Conservation (phyloP, 164 flowering plant genomes). For the Tetracentron sinense region DNA sequence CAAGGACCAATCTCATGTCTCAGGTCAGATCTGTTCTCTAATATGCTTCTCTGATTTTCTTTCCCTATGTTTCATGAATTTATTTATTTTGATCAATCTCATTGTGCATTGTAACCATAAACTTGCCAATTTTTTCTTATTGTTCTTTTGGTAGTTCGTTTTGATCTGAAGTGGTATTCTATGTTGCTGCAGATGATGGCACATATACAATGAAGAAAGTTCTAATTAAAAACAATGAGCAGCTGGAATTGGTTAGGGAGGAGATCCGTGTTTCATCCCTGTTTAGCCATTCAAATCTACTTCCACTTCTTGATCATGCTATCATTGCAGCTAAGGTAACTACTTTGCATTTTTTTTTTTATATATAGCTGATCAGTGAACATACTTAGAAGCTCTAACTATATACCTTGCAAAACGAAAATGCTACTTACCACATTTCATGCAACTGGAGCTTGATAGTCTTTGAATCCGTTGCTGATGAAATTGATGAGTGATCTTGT, state of each 20-base stretch:
- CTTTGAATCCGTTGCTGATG: too few relatives aligned
- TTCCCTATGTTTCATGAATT: constrained; percentile 1
- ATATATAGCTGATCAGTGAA: background rate
- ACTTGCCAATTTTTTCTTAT: background rate
- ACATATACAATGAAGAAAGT: constrained; percentile 94
- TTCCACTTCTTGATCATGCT: constrained; percentile 97
- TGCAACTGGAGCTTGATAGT: too few relatives aligned
- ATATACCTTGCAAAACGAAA: too few relatives aligned
- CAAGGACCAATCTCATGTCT: constrained; percentile 70
- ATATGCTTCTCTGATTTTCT: background rate
- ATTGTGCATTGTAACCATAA: background rate
- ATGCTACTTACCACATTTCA: too few relatives aligned
- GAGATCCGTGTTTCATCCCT: constrained; percentile 87
- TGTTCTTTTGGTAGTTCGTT: background rate
- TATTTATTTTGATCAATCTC: background rate
- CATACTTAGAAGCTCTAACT: background rate
- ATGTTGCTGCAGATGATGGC: constrained; percentile 69
- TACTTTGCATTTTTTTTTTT: background rate
- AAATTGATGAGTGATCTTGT: too few relatives aligned
- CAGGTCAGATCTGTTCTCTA: constrained; percentile 44
- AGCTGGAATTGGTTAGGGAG: constrained; percentile 82
- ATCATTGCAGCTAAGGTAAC: constrained; percentile 81
- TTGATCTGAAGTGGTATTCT: background rate
- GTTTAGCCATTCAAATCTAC: constrained; percentile 85
- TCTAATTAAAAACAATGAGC: constrained; percentile 79